Evolutionary conservation across 139 green algal genomes (phyloP).

Genomic region (Picochlorum sp.): DNA sequence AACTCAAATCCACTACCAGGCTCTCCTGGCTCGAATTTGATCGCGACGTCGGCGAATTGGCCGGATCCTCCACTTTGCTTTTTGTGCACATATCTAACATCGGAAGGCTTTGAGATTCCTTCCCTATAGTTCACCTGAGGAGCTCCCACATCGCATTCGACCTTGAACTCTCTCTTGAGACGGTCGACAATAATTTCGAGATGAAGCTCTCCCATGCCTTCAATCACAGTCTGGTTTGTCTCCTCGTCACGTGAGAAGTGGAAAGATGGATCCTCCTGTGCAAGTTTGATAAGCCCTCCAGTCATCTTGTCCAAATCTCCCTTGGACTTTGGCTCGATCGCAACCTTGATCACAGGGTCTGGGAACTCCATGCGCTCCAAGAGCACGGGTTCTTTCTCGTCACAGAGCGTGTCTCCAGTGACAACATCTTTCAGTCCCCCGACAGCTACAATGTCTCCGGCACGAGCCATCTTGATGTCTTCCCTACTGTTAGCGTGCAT

Average conservation of each 20-base stretch:
- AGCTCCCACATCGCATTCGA: conserved; percentile 83
- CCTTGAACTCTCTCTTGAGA: conserved; percentile 95
- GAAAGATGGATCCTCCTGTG: conserved; percentile 97
- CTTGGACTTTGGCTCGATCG: conserved; percentile 98
- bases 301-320: conserved; percentile 94
- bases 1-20: conserved; percentile 92
- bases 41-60: conserved; percentile 95
- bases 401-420: conserved; percentile 95
- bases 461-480: conserved; percentile 81
- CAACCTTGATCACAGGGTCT: conserved; percentile 98
- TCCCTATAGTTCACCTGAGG: conserved; percentile 99
- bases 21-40: conserved; percentile 93
- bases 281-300: conserved; percentile 90
- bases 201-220: conserved; percentile 99
- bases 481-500: conserved; percentile 99
- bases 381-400: conserved; percentile 81
- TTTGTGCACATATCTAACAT: conserved; percentile 96
- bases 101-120: conserved; percentile 67
- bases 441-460: conserved; percentile 96
- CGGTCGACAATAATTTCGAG: conserved; percentile 98
- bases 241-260: conserved; percentile 78
- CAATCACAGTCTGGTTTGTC: conserved; percentile 92
- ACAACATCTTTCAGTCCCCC: conserved; percentile 91
- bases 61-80: conserved; percentile 95
- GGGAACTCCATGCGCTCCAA: conserved; percentile 99